A percentile compares a stretch with the other conserved stretches of the same genome.
Conservation (phyloP, 305 asterid species). For the Ilex paraguariensis region DNA sequence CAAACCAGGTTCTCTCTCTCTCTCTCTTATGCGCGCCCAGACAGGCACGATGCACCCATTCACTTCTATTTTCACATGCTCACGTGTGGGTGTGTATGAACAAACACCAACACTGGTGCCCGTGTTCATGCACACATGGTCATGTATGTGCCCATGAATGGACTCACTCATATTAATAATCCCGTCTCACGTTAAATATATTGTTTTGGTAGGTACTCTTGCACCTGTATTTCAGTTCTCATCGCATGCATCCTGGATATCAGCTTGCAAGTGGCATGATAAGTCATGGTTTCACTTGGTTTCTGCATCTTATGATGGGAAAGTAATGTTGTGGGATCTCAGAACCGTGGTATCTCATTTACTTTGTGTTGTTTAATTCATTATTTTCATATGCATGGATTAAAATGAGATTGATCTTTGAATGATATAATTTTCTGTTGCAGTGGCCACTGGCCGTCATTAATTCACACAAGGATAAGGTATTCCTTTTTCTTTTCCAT, state of each 20-base stretch:
- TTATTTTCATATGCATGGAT: conserved; percentile 7
- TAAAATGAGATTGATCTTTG: conserved; percentile 7
- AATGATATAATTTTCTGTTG: conserved; percentile 22
- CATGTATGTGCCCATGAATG: no score
- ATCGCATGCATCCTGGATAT: conserved; percentile 84
- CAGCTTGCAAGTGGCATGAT: conserved; percentile 96
- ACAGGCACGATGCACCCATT: background rate
- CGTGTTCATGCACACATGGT: background rate
- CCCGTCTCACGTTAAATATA: conserved; percentile 2
- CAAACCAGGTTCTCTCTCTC: conserved; percentile 61
- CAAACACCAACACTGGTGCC: background rate
- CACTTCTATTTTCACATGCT: no score
- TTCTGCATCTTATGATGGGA: conserved; percentile 91
- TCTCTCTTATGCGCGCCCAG: background rate
- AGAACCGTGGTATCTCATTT: conserved; percentile 72
- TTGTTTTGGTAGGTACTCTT: conserved; percentile 43
- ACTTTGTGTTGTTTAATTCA: background rate
- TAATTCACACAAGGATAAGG: conserved; percentile 82
- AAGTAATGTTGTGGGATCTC: conserved; percentile 94
- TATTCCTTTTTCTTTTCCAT: conserved; percentile 18
- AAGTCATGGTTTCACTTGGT: conserved; percentile 87
- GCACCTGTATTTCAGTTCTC: conserved; percentile 82
- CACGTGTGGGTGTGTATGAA: background rate
- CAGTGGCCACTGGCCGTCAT: conserved; percentile 87
- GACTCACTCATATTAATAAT: no score